Percentiles rank a stretch among this genome's conserved stretches.
Conservation (phyloP, 2,329 filamentous ascomycete species). For the Epichloe gansuensis region DNA sequence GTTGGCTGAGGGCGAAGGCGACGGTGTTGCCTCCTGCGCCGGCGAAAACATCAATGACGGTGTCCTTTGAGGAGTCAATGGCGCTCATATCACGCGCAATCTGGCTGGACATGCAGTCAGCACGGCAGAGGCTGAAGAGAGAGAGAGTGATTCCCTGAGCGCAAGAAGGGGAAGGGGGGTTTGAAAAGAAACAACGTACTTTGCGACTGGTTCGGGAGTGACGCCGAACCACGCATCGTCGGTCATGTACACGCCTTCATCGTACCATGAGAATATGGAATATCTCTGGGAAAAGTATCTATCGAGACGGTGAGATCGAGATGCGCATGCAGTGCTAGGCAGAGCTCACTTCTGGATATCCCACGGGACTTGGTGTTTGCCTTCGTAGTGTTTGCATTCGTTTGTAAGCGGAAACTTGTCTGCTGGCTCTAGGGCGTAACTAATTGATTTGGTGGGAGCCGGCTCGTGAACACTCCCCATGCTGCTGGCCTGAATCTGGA, state of each 20-base stretch:
- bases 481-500: not conserved
- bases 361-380: constrained; percentile 58
- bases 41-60: constrained; percentile 78
- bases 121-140: not conserved
- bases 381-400: constrained; percentile 63
- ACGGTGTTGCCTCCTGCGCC: constrained; percentile 91
- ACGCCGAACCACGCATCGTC: constrained; percentile 95
- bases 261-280: constrained; percentile 75
- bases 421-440: constrained; percentile 27
- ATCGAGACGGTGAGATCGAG: not conserved
- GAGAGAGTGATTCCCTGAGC: not conserved
- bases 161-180: not conserved
- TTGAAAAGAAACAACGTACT: constrained; percentile 34
- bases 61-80: constrained; percentile 41
- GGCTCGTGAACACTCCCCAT: constrained; percentile 9
- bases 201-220: constrained; percentile 82
- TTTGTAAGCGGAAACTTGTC: constrained; percentile 40
- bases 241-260: constrained; percentile 81
- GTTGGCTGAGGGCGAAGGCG: constrained; percentile 70
- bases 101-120: constrained; percentile 35
- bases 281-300: constrained; percentile 89
- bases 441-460: constrained; percentile 5
- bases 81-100: constrained; percentile 61
- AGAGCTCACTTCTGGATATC: constrained; percentile 68
- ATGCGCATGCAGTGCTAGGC: not conserved